Percentiles rank a stretch among this genome's conserved stretches.
Evolutionary conservation across 139 green algal genomes (phyloP).

Genomic region (Picochlorum sp.): DNA sequence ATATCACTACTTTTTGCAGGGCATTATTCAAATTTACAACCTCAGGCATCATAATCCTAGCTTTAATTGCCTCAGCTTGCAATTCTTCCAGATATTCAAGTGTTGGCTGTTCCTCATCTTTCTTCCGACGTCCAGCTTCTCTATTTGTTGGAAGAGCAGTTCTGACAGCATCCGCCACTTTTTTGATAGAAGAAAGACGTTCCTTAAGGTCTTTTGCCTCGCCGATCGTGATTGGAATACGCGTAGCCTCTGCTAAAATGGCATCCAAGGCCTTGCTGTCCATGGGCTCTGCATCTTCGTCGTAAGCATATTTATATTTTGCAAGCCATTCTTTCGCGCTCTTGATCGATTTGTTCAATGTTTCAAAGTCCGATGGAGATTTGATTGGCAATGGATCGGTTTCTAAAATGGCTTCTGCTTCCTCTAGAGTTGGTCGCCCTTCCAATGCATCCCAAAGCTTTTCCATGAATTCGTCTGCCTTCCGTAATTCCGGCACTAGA

Average conservation of each 20-base stretch:
- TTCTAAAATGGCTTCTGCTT: constrained; percentile 26
- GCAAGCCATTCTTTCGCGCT: constrained; percentile 6
- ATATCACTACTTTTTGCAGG: constrained; percentile 25
- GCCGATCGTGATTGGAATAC: constrained; percentile 23
- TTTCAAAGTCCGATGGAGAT: constrained; percentile 3
- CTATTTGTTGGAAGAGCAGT: constrained; percentile 12
- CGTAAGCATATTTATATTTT: not conserved
- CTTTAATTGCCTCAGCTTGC: constrained; percentile 4
- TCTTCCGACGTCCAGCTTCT: not conserved
- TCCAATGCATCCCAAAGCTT: constrained; percentile 13
- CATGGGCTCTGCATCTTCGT: not conserved
- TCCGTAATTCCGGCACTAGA: not conserved
- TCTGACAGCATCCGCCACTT: constrained; percentile 24
- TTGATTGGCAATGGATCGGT: constrained; percentile 11
- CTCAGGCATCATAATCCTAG: constrained; percentile 28
- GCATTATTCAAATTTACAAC: constrained; percentile 7
- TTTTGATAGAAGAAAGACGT: constrained; percentile 17
- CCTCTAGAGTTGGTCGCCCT: constrained; percentile 19
- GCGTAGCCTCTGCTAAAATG: constrained; percentile 14
- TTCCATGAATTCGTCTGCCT: constrained; percentile 9
- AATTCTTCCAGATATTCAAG: constrained; percentile 18
- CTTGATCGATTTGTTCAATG: constrained; percentile 13
- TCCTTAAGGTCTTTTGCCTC: constrained; percentile 26
- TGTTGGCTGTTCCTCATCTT: not conserved
- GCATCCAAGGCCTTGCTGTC: constrained; percentile 26